These are phyloP conservation scores for Spirogloea muscicola DNA, from an alignment of 139 green algal genomes.

Conservation along the genomic window DNA sequence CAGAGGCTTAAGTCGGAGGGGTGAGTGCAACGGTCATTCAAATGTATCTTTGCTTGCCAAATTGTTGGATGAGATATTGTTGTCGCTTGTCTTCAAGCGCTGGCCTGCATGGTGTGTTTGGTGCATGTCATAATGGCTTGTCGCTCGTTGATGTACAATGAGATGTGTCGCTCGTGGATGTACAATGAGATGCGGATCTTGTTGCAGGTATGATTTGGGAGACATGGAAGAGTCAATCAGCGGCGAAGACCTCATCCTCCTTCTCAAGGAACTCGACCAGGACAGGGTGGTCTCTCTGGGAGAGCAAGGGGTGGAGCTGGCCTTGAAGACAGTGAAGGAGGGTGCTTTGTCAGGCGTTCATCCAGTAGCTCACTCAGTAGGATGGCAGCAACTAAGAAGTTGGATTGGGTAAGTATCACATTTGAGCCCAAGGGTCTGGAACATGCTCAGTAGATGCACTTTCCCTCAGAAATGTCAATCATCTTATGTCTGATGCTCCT, in stretches of 20 bases:
- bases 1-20: slow-evolving; percentile 52
- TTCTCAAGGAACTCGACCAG: slow-evolving; percentile 61
- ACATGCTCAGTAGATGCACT: too few relatives aligned
- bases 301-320: slow-evolving; percentile 7
- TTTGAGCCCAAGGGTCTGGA: too few relatives aligned
- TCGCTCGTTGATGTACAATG: neutral
- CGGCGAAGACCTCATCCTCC: slow-evolving; percentile 58
- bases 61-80: too few relatives aligned
- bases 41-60: too few relatives aligned
- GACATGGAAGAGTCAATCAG: slow-evolving; percentile 54
- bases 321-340: slow-evolving; percentile 1
- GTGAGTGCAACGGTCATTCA: slow-evolving; percentile 16
- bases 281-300: slow-evolving; percentile 59
- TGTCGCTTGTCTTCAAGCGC: too few relatives aligned
- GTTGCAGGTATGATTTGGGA: slow-evolving; percentile 80
- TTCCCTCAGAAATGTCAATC: too few relatives aligned
- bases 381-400: slow-evolving; percentile 13
- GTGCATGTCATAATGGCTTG: too few relatives aligned
- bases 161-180: too few relatives aligned
- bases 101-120: too few relatives aligned
- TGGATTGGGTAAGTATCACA: slow-evolving; percentile 46
- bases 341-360: neutral
- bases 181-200: too few relatives aligned
- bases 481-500: too few relatives aligned
- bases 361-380: slow-evolving; percentile 16